Conservation (phyloP, 1,139 yeast species). For the Diutina siamensis region DNA sequence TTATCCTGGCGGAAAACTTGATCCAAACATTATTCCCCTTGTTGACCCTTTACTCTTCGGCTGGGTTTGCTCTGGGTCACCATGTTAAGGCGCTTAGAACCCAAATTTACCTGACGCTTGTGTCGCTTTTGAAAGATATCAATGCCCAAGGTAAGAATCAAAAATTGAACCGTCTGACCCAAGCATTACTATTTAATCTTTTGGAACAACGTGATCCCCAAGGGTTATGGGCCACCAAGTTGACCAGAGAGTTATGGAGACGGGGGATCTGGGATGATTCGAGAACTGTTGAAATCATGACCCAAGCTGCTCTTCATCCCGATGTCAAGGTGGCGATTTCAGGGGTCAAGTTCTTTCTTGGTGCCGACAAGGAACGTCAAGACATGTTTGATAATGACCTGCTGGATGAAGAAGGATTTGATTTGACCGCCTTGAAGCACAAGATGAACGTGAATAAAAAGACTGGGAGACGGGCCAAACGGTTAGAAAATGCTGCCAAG, state of each 20-base stretch:
- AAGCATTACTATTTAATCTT: conserved; percentile 78
- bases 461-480: conserved; percentile 66
- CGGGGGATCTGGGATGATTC: conserved; percentile 98
- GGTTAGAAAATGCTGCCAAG: conserved; percentile 62
- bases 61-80: conserved; percentile 31
- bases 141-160: conserved; percentile 82
- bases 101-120: conserved; percentile 69
- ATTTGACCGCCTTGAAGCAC: conserved; percentile 61
- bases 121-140: conserved; percentile 67
- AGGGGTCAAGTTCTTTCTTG: conserved; percentile 83
- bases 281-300: conserved; percentile 91
- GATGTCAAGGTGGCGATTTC: conserved; percentile 83
- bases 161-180: conserved; percentile 78
- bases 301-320: conserved; percentile 83
- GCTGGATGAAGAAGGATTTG: conserved; percentile 63
- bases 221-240: conserved; percentile 93
- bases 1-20: conserved; percentile 68
- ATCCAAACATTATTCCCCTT: conserved; percentile 86
- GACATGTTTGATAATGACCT: conserved; percentile 65
- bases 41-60: conserved; percentile 36
- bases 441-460: conserved; percentile 77
- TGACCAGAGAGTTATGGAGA: conserved; percentile 93
- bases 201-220: conserved; percentile 68
- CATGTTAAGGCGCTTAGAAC: conserved; percentile 77
- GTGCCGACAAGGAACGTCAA: conserved; percentile 92